Base-by-base conservation (phyloP, 305 asterid species). In the Ajuga reptans region DNA sequence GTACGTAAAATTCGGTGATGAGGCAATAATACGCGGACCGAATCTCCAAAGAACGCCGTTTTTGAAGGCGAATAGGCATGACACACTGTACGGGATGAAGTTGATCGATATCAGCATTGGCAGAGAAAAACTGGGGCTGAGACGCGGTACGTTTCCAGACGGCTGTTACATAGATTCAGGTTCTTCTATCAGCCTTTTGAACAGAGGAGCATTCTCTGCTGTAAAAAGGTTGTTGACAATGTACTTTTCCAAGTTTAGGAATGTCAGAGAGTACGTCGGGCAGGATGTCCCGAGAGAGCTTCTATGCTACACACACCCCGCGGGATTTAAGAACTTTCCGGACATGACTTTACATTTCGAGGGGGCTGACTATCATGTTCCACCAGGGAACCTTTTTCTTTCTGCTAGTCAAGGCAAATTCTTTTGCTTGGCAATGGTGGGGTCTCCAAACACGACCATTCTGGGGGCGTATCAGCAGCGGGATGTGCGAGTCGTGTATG, bases 131-230 rank as follows among this genome's bases (percentile, higher is more conserved):
- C 3, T 70, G 4, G 66, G 75, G 2, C 49, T 62, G 0, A 15
- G 16, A 5, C 12, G 0, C 10, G 42, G 5, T 16, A 24, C 72
- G 9, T 78, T 78, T 24, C 17, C 65, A 10, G 33, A 51, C 0
- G 81, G 83, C 0, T 72, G 67, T 47, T 0, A 57, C 21, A 53
- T 79, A 11, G 83, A 79, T 24, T 71, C 80, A 9, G 81, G 81
- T 0, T 1, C 78, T 10, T 51, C 71, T 0, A 0, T 76, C 1
- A 68, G 76, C 14, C 55, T 56, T 4, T 0, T 79, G 14, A 55
- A 64, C 18, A 33, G 4, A 6, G 52, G 1, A 3, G 74, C 64
- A 11, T 79, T 37, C 18, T 29, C 39, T 45, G 45, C 52, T 5
- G 62, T 34, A 9, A 6, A 6, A 2, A 21, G n/a, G 2, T 45